Evolutionary conservation across 768 basidiomycete species (phyloP), one percentile per base, ranked within the genome.

Genomic region (Naganishia randhawae): DNA sequence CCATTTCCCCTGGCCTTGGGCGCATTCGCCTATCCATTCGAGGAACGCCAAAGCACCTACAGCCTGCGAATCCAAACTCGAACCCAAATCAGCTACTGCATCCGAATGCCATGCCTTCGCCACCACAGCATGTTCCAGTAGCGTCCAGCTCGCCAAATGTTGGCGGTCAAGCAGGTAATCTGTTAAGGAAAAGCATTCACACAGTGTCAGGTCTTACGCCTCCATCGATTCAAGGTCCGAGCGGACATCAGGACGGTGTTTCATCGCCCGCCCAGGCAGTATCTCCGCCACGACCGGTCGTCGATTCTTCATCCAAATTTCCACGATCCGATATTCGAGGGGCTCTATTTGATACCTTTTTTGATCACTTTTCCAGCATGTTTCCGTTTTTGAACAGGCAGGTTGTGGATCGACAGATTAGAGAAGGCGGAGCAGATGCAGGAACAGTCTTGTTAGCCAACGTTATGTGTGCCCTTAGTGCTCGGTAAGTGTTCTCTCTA

Each of bases 381-480:
- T 66, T 66, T 33, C 65, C 65, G 35, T 66, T 66, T 16, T 16
- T 66, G 13, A 53, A 52, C 19, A 37, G 51, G 35, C 50, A 53
- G 65, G 65, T 32, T 16, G 37, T 66, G 8, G 65, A 66, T 16
- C 32, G 52, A 3, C 50, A 45, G 33, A 37, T 66, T n/a, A 19
- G 41, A 22, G 65, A 66, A 14, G 37, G 57, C 1, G 52, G 35
- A 16, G 41, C 52, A 19, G 65, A 66, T 37, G 65, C 65, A n/a
- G 65, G 65, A 29, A 66, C 65, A 22, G 37, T 66, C 3, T 53
- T 66, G 52, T 19, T 54, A 16, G 65, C 52, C 8, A 66, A 53
- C 25, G 52, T 54, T 22, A 66, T 66, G 65, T 66, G 65, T 31
- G 65, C 51, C 9, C 37, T 66, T 11, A 66, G 65, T 41, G 50